Evolutionary conservation across 2,329 filamentous ascomycete species (phyloP).

Genomic region (Paecilomyces sp.): DNA sequence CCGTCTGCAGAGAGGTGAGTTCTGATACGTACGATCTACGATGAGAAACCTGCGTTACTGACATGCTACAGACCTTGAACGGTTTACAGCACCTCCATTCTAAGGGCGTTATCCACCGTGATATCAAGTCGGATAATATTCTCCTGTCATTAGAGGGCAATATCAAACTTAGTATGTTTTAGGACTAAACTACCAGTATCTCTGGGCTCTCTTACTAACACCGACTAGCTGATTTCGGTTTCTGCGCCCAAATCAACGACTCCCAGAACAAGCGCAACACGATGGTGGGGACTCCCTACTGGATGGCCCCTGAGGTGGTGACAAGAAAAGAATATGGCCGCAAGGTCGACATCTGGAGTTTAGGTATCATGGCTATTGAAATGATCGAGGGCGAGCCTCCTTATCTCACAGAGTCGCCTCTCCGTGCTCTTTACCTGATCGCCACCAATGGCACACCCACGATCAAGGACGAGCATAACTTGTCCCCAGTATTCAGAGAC

Average conservation of each 20-base stretch:
- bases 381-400: constrained; percentile 99
- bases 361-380: constrained; percentile 99
- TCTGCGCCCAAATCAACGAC: constrained; percentile 97
- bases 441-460: constrained; percentile 92
- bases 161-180: constrained; percentile 82
- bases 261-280: constrained; percentile 95
- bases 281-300: constrained; percentile 98
- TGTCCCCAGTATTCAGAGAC: constrained; percentile 78
- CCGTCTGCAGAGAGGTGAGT: constrained; percentile 76
- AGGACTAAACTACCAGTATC: not conserved
- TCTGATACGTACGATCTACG: not conserved
- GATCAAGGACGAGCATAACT: constrained; percentile 84
- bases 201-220: constrained; percentile 27
- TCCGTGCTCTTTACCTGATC: constrained; percentile 90
- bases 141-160: constrained; percentile 87
- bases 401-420: constrained; percentile 88
- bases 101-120: constrained; percentile 95
- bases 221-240: constrained; percentile 81
- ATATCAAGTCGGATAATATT: constrained; percentile 99
- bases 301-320: constrained; percentile 99
- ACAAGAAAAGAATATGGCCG: constrained; percentile 95
- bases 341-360: constrained; percentile 97
- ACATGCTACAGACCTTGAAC: constrained; percentile 57
- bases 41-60: not conserved
- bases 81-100: constrained; percentile 93